These are phyloP conservation scores for Candida taoyuanica DNA, from an alignment of 805 yeast species.

Conservation along the genomic window DNA sequence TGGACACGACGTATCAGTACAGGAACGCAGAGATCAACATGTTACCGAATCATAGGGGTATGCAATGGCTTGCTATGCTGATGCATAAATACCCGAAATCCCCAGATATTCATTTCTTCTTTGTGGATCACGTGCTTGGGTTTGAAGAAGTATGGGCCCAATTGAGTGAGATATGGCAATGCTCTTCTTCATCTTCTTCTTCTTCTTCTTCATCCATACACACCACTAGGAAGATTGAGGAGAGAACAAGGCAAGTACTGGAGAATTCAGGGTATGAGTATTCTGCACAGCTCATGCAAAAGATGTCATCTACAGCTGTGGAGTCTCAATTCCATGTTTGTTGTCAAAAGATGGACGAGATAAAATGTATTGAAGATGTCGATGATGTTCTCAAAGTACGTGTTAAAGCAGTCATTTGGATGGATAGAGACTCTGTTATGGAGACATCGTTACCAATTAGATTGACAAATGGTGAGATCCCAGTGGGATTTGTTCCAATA, in stretches of 20 bases:
- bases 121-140: constrained; percentile 41
- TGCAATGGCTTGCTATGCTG: constrained; percentile 30
- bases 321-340: constrained; percentile 14
- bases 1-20: constrained; percentile 51
- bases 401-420: constrained; percentile 35
- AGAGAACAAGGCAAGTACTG: constrained; percentile 21
- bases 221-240: constrained; percentile 24
- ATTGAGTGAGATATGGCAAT: constrained; percentile 25
- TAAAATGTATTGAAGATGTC: neutral
- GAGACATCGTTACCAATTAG: constrained; percentile 4
- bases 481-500: constrained; percentile 15
- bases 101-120: constrained; percentile 34
- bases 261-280: constrained; percentile 1
- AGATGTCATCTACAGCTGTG: neutral
- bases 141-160: constrained; percentile 51
- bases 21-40: constrained; percentile 45
- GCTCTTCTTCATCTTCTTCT: too few species aligned
- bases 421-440: constrained; percentile 21
- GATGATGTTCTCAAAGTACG: constrained; percentile 20
- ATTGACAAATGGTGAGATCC: constrained; percentile 6
- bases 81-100: constrained; percentile 38
- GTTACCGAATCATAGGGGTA: constrained; percentile 38
- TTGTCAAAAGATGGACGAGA: constrained; percentile 10
- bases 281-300: neutral
- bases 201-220: too few species aligned